Conservation (phyloP, 2,329 filamentous ascomycete species). For the Albophoma yamanashiensis region DNA sequence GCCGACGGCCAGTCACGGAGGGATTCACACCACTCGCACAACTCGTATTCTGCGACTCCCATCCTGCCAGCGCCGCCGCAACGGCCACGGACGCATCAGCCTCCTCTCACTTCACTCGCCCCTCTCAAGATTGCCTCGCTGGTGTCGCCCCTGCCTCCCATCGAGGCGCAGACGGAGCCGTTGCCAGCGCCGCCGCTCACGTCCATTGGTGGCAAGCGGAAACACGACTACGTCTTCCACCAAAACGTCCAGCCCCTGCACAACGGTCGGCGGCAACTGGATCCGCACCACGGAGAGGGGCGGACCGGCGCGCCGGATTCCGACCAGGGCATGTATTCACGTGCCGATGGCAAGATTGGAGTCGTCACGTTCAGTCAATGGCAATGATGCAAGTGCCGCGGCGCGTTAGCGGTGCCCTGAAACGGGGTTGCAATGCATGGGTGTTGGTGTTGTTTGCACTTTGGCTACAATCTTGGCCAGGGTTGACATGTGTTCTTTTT, state of each 20-base stretch:
- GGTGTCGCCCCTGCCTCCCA: constrained; percentile 22
- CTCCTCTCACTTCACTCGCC: constrained; percentile 16
- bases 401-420: not conserved
- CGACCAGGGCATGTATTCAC: constrained; percentile 20
- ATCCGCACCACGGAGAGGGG: constrained; percentile 17
- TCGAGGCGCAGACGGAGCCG: constrained; percentile 22
- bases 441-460: not conserved
- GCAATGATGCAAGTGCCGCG: constrained; percentile 1
- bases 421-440: not conserved
- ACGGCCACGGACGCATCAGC: constrained; percentile 5
- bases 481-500: not conserved
- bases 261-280: constrained; percentile 26
- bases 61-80: constrained; percentile 14
- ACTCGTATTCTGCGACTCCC: constrained; percentile 16
- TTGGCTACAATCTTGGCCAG: not conserved
- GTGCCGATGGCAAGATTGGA: constrained; percentile 22
- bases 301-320: constrained; percentile 16
- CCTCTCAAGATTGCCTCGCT: constrained; percentile 25
- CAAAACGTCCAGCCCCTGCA: constrained; percentile 20
- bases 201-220: constrained; percentile 23
- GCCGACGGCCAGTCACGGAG: constrained; percentile 16
- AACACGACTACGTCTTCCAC: constrained; percentile 23
- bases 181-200: constrained; percentile 13
- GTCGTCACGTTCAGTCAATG: constrained; percentile 20
- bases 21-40: constrained; percentile 18